A percentile compares a stretch with the other conserved stretches of the same genome.
phyloP scores from a whole-genome alignment of 495 filamentous ascomycete species.

The Peziza echinospora region DNA sequence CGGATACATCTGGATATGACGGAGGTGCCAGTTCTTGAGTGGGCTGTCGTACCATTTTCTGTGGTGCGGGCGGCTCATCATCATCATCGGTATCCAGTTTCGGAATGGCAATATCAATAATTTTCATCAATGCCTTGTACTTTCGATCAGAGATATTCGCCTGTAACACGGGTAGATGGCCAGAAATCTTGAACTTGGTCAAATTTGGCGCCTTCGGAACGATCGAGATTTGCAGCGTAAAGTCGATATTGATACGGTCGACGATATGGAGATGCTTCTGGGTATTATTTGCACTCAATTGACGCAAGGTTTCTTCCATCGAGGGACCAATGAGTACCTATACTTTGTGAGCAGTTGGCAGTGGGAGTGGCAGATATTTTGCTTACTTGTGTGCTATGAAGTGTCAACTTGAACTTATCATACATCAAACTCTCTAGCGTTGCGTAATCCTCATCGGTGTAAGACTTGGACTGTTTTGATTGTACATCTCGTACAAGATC shows the following conservation, averaged over 20 bases:
- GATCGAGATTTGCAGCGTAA: constrained; percentile 77
- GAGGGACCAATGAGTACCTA: constrained; percentile 82
- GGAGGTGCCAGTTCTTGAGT: constrained; percentile 2
- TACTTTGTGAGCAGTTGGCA: neutral
- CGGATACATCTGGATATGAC: constrained; percentile 12
- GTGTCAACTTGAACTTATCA: constrained; percentile 77
- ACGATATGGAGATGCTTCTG: constrained; percentile 67
- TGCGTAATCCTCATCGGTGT: constrained; percentile 73
- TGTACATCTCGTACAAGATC: constrained; percentile 72
- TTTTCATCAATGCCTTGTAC: constrained; percentile 86
- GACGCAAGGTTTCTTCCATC: constrained; percentile 69
- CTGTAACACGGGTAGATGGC: constrained; percentile 78
- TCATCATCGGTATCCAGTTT: constrained; percentile 46
- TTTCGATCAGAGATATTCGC: constrained; percentile 81
- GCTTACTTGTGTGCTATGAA: constrained; percentile 60
- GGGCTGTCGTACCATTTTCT: constrained; percentile 4
- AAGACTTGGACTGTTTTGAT: constrained; percentile 68
- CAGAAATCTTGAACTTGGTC: constrained; percentile 77
- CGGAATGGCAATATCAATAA: constrained; percentile 88
- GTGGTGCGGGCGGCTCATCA: constrained; percentile 6
- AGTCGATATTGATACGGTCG: constrained; percentile 91
- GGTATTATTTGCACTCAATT: constrained; percentile 47
- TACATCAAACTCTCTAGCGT: constrained; percentile 80
- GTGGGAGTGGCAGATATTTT: neutral
- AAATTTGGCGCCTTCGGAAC: constrained; percentile 82